Evolutionary conservation across 1,139 yeast genomes (phyloP).

Genomic region (Candida tetrigidarum): DNA sequence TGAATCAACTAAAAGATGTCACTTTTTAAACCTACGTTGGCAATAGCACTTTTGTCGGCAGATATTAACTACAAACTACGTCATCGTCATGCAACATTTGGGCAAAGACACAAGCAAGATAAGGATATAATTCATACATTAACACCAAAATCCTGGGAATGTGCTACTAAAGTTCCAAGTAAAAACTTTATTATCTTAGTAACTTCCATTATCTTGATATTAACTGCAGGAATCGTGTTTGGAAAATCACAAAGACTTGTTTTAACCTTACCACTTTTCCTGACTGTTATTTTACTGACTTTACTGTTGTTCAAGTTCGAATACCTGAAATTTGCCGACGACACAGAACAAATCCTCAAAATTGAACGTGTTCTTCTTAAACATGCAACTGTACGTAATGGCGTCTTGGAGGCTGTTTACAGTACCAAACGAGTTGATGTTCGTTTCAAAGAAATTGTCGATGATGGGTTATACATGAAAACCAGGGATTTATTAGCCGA

Average conservation of each 20-base stretch:
- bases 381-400: background rate
- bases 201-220: background rate
- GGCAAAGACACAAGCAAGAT: background rate
- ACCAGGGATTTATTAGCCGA: background rate
- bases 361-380: background rate
- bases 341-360: background rate
- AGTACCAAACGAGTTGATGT: constrained; percentile 2
- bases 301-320: background rate
- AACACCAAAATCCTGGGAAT: background rate
- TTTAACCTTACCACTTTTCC: background rate
- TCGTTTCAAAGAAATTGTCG: background rate
- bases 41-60: background rate
- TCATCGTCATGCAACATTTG: background rate
- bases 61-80: background rate
- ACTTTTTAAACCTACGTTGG: background rate
- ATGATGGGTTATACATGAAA: background rate
- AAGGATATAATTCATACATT: background rate
- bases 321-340: background rate
- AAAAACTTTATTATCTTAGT: too few relatives aligned
- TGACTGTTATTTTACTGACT: background rate
- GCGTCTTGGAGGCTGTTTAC: background rate
- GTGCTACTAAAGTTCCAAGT: background rate
- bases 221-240: background rate
- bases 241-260: background rate
- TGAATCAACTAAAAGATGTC: background rate